These are phyloP conservation scores for Vanrija pseudolonga DNA, from an alignment of 1,284 basidiomycete genomes.

Conservation along the genomic window DNA sequence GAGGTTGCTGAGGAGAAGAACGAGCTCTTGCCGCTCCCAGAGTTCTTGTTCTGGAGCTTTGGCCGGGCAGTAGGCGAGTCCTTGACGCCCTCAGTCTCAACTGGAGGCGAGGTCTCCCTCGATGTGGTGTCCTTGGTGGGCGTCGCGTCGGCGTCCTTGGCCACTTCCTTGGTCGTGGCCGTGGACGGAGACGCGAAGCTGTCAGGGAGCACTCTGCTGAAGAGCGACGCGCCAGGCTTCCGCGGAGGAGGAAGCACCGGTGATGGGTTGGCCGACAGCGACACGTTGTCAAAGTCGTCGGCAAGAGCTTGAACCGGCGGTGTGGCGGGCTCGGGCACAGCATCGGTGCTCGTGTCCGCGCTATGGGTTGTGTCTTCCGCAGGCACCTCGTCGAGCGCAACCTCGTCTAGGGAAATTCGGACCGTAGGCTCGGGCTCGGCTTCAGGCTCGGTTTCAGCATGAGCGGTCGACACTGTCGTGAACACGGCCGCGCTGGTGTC, in stretches of 20 bases:
- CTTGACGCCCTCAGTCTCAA: not conserved
- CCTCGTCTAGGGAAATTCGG: too few relatives aligned
- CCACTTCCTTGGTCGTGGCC: not conserved
- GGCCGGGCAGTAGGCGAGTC: not conserved
- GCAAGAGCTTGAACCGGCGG: too few relatives aligned
- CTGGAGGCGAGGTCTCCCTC: too few relatives aligned
- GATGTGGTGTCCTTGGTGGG: too few relatives aligned
- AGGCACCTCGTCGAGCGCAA: too few relatives aligned
- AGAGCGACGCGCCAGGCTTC: constrained; percentile 3
- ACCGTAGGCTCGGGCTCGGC: too few relatives aligned
- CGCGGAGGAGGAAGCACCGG: not conserved
- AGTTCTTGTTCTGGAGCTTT: not conserved
- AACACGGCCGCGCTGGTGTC: too few relatives aligned
- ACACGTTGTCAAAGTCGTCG: not conserved
- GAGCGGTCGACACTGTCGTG: too few relatives aligned
- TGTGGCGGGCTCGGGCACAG: too few relatives aligned
- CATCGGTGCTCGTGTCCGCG: too few relatives aligned
- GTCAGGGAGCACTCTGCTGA: constrained; percentile 7
- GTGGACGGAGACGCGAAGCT: not conserved
- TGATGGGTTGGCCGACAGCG: not conserved
- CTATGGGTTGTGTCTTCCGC: too few relatives aligned
- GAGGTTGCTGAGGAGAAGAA: constrained; percentile 14
- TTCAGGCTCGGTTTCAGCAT: too few relatives aligned
- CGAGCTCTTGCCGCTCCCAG: not conserved
- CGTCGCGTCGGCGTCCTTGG: not conserved